Evolutionary conservation across 768 basidiomycete genomes (phyloP).

Genomic region (Mycena galericulata): DNA sequence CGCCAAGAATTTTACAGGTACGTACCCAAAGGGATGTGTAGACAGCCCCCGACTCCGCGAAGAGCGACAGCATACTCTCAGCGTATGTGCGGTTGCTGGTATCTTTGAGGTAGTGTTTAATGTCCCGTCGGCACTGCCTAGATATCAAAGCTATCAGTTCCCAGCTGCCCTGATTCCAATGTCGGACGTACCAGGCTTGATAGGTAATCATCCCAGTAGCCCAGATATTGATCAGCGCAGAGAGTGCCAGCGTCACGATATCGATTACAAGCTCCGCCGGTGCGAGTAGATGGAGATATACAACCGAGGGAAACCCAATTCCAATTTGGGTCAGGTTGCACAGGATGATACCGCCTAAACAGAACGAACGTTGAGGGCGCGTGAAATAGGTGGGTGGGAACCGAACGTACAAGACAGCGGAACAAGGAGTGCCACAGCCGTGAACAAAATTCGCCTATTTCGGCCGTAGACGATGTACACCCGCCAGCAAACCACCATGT

Average conservation of each 20-base stretch:
- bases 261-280: conserved; percentile 4
- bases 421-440: not conserved
- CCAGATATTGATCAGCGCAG: conserved; percentile 23
- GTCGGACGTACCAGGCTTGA: conserved; percentile 25
- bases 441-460: not conserved
- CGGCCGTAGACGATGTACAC: not conserved
- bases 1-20: not conserved
- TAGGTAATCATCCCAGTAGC: conserved; percentile 17
- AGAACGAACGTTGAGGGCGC: too few relatives aligned
- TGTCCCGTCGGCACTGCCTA: not conserved
- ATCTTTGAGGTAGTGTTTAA: not conserved
- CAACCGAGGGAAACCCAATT: conserved; percentile 3
- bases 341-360: conserved; percentile 31
- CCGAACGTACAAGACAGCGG: not conserved
- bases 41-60: conserved; percentile 14
- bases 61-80: conserved; percentile 17
- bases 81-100: not conserved
- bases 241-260: conserved; percentile 4
- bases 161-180: not conserved
- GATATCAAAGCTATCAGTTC: not conserved
- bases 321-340: conserved; percentile 27
- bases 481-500: conserved; percentile 7
- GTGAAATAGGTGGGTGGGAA: too few relatives aligned
- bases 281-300: not conserved
- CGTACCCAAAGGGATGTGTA: conserved; percentile 23